Conservation (phyloP, 768 basidiomycete species). For the Lactarius psammicola region DNA sequence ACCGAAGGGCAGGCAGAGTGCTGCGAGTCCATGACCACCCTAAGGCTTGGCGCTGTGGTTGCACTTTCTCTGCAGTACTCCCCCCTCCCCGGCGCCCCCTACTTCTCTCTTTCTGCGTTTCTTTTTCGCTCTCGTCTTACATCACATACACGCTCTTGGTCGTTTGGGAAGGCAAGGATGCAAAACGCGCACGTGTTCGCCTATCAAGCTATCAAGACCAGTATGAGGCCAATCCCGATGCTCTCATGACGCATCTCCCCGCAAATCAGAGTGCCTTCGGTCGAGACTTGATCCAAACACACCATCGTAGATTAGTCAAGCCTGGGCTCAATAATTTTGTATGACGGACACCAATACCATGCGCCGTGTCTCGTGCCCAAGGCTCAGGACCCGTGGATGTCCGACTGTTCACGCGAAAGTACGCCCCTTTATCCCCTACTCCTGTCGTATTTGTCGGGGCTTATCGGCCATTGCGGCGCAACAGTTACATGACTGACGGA, state of each 20-base stretch:
- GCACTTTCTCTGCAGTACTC: not conserved
- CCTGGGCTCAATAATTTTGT: not conserved
- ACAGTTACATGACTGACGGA: not conserved
- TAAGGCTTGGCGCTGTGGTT: not conserved
- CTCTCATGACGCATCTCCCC: not conserved
- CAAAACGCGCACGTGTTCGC: not conserved
- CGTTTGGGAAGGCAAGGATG: not conserved
- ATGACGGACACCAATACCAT: not conserved
- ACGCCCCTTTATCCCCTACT: constrained; percentile 9
- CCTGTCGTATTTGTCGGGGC: constrained; percentile 7
- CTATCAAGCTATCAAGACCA: not conserved
- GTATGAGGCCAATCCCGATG: not conserved
- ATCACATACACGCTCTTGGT: not conserved
- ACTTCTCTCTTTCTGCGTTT: not conserved
- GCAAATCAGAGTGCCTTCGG: not conserved
- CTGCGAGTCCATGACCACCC: not conserved
- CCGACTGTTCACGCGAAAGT: not conserved
- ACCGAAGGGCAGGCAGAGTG: not conserved
- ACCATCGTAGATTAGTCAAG: not conserved
- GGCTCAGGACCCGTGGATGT: not conserved
- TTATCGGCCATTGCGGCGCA: constrained; percentile 1
- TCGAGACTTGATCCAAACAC: not conserved
- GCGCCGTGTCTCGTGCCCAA: not conserved
- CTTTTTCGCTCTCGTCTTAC: not conserved
- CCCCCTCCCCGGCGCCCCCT: not conserved